Conservation (phyloP, 331 rosid genomes). For the Rosa hybrid region DNA sequence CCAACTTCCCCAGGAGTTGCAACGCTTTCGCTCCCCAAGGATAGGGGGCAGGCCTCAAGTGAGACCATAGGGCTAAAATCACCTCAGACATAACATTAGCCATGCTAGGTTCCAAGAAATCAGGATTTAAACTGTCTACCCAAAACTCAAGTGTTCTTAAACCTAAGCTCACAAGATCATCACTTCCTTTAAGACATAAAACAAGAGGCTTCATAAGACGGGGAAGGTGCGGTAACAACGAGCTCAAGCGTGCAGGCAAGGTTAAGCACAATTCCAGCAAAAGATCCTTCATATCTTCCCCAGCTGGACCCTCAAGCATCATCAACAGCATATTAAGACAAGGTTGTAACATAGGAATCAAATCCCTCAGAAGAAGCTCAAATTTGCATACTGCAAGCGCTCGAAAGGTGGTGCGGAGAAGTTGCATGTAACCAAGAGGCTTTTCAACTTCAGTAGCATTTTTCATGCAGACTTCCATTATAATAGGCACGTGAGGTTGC, state of each 20-base stretch:
- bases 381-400: constrained; percentile 91
- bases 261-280: constrained; percentile 93
- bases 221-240: constrained; percentile 86
- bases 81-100: constrained; percentile 96
- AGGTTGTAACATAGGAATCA: constrained; percentile 87
- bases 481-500: constrained; percentile 95
- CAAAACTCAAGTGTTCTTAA: constrained; percentile 95
- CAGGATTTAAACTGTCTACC: constrained; percentile 98
- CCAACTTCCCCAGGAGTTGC: constrained; percentile 97
- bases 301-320: constrained; percentile 95
- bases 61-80: constrained; percentile 92
- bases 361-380: constrained; percentile 91
- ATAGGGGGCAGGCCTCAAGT: constrained; percentile 87
- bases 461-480: constrained; percentile 96
- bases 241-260: constrained; percentile 96
- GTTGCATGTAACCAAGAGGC: constrained; percentile 97
- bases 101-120: constrained; percentile 98
- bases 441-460: constrained; percentile 89
- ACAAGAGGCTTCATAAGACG: constrained; percentile 98
- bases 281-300: constrained; percentile 95
- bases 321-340: constrained; percentile 94
- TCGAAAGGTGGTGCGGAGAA: constrained; percentile 81
- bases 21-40: constrained; percentile 97
- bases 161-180: constrained; percentile 91
- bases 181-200: constrained; percentile 85